phyloP scores from a whole-genome alignment of 1,284 basidiomycete genomes.

The Caloboletus firmus region DNA sequence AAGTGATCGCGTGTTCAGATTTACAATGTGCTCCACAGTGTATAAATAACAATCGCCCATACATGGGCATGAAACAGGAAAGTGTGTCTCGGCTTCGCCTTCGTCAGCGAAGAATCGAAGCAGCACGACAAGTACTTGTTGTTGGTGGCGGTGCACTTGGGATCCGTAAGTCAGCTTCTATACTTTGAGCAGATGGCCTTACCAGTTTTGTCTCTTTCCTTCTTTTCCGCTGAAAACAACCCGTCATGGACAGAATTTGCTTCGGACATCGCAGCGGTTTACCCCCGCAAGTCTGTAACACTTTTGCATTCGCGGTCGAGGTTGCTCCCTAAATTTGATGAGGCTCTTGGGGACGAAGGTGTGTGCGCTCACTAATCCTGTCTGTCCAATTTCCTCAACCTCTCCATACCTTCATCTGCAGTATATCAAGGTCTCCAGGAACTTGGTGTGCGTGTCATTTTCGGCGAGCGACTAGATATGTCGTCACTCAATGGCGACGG shows the following conservation, averaged over 20 bases:
- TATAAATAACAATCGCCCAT: constrained; percentile 14
- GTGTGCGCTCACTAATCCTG: constrained; percentile 7
- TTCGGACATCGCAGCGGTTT: constrained; percentile 63
- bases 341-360: constrained; percentile 57
- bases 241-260: constrained; percentile 49
- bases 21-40: background rate
- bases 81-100: constrained; percentile 49
- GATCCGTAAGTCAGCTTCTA: constrained; percentile 47
- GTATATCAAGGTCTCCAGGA: constrained; percentile 46
- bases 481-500: constrained; percentile 31
- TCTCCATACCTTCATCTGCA: constrained; percentile 17
- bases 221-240: background rate
- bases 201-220: background rate
- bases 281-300: constrained; percentile 59
- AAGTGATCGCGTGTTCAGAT: background rate
- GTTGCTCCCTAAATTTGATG: constrained; percentile 61
- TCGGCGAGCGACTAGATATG: constrained; percentile 57
- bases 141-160: constrained; percentile 65
- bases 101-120: constrained; percentile 46
- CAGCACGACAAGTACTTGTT: constrained; percentile 48
- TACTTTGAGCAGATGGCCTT: background rate
- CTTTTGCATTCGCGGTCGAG: constrained; percentile 65
- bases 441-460: constrained; percentile 48
- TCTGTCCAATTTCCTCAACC: background rate
- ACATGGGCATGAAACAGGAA: constrained; percentile 49